A percentile compares a stretch with the other conserved stretches of the same genome.
Evolutionary conservation across 2,329 filamentous ascomycete genomes (phyloP).

Genomic region (Microdochium nivale): DNA sequence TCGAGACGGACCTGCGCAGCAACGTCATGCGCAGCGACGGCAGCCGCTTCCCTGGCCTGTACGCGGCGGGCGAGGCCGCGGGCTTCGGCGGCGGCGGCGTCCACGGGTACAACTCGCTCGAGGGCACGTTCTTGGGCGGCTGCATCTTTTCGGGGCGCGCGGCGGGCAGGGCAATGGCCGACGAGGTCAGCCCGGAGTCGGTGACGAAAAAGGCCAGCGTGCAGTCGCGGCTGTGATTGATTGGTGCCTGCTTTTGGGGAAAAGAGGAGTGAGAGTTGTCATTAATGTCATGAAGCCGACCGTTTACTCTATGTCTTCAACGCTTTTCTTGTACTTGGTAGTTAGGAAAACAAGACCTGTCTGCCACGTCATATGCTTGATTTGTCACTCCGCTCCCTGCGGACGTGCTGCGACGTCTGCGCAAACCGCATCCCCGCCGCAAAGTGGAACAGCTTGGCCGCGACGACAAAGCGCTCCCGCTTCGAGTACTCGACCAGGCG

Average conservation of each 20-base stretch:
- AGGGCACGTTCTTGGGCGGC: conserved; percentile 54
- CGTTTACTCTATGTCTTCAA: too few relatives aligned
- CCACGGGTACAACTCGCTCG: conserved; percentile 53
- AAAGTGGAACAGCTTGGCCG: conserved; percentile 51
- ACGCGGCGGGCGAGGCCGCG: conserved; percentile 51
- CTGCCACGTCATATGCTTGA: too few relatives aligned
- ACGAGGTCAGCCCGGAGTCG: conserved; percentile 23
- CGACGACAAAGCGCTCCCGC: conserved; percentile 41
- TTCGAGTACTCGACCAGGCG: conserved; percentile 36
- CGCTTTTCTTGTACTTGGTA: too few relatives aligned
- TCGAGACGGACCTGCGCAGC: conserved; percentile 50
- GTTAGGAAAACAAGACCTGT: too few relatives aligned
- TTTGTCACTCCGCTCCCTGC: neutral
- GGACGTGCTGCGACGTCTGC: conserved; percentile 22
- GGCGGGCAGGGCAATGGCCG: conserved; percentile 45
- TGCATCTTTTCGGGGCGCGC: conserved; percentile 54
- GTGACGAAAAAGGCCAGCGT: neutral
- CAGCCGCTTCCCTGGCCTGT: conserved; percentile 42
- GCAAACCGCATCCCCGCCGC: conserved; percentile 47
- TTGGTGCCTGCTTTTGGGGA: too few relatives aligned
- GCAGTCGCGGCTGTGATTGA: neutral
- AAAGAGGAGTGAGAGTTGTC: too few relatives aligned
- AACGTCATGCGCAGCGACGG: conserved; percentile 44
- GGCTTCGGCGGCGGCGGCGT: conserved; percentile 55
- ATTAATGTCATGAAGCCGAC: too few relatives aligned